These are phyloP conservation scores for Xylaria sp. DNA, from an alignment of 2,329 filamentous ascomycete species.

Conservation along the genomic window DNA sequence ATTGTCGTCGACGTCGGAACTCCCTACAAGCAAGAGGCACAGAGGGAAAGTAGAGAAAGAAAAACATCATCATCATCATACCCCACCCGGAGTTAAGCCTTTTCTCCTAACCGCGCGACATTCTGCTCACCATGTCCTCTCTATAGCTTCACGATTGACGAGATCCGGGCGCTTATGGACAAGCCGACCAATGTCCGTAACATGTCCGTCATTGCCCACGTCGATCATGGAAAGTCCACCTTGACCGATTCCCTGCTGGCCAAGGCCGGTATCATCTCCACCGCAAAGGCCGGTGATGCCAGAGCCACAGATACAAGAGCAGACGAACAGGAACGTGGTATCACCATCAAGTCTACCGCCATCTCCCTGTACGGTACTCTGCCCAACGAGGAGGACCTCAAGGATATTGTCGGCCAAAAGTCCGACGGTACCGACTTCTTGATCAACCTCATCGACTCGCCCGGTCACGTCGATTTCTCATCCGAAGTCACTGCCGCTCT, in stretches of 20 bases:
- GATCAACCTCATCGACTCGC: constrained; percentile 99
- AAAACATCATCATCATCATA: constrained; percentile 32
- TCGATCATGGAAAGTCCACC: constrained; percentile 99
- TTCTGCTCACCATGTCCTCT: constrained; percentile 60
- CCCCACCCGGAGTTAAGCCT: constrained; percentile 57
- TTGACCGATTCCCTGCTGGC: constrained; percentile 99
- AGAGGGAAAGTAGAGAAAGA: constrained; percentile 31
- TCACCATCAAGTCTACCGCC: constrained; percentile 99
- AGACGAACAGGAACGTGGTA: constrained; percentile 99
- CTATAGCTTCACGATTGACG: constrained; percentile 96
- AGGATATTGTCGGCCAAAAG: constrained; percentile 91
- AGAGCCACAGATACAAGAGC: constrained; percentile 96
- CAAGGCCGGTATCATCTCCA: constrained; percentile 99
- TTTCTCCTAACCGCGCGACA: constrained; percentile 40
- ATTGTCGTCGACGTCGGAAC: neutral
- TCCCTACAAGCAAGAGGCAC: neutral
- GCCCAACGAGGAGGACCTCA: constrained; percentile 83
- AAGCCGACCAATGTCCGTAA: constrained; percentile 82
- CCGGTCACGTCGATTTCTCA: constrained; percentile 99
- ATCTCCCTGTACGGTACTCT: constrained; percentile 97
- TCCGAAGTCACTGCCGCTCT: constrained; percentile 99
- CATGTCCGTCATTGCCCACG: constrained; percentile 99
- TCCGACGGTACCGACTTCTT: constrained; percentile 95
- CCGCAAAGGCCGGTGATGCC: constrained; percentile 94
- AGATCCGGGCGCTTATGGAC: constrained; percentile 81